Evolutionary conservation across 306 rosid genomes (phyloP).

Genomic region (Quercus gilva): DNA sequence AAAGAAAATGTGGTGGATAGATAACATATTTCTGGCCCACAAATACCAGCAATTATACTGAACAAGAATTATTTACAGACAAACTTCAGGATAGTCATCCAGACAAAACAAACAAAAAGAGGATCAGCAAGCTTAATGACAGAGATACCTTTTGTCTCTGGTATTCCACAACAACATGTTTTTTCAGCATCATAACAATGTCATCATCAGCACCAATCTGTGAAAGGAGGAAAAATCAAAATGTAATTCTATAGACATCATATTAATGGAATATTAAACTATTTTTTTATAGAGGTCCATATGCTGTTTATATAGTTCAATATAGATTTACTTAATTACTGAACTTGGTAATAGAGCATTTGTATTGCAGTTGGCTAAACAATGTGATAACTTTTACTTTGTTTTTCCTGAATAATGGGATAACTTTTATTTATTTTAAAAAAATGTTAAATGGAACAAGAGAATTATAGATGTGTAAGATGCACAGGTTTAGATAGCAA

Average conservation of each 20-base stretch:
- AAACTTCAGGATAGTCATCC: neutral
- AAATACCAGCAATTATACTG: neutral
- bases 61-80: neutral
- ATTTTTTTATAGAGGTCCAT: conserved; percentile 2
- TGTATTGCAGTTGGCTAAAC: neutral
- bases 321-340: neutral
- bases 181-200: conserved; percentile 61
- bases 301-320: neutral
- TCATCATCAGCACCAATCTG: conserved; percentile 72
- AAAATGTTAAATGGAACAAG: neutral
- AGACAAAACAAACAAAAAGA: conserved; percentile 14
- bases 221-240: conserved; percentile 14
- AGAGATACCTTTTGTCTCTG: conserved; percentile 77
- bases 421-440: too few relatives aligned
- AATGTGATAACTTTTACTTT: neutral
- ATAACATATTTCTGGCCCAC: neutral
- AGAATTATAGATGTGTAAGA: neutral
- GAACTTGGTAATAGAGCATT: neutral
- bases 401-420: too few relatives aligned
- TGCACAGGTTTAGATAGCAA: neutral
- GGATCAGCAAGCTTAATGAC: neutral
- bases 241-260: neutral
- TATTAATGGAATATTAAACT: neutral
- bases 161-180: conserved; percentile 62
- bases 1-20: neutral